Evolutionary conservation across 140 eudicot genomes (phyloP).

Genomic region (Anethum foeniculum): DNA sequence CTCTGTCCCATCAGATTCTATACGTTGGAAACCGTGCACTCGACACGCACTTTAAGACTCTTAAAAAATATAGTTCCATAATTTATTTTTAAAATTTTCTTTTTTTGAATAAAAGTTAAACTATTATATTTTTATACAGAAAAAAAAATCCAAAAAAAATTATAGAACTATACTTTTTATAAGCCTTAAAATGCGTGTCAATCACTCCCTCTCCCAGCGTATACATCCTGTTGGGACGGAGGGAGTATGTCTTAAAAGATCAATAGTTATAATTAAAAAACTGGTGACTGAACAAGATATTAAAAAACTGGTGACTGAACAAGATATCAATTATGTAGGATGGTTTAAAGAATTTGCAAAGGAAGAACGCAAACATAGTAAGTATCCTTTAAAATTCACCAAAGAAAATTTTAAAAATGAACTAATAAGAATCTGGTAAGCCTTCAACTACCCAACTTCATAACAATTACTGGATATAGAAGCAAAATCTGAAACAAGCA

Average conservation of each 20-base stretch:
- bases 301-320: neutral
- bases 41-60: no score
- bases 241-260: neutral
- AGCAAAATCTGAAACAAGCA: neutral
- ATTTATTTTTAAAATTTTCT: no score
- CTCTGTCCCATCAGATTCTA: no score
- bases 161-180: no score
- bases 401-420: neutral
- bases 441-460: neutral
- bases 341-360: neutral
- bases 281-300: neutral
- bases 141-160: no score
- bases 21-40: no score
- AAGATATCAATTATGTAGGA: neutral
- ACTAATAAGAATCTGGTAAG: neutral
- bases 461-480: neutral
- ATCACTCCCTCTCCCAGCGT: no score
- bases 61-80: no score
- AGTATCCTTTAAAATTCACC: neutral
- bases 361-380: neutral
- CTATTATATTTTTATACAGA: no score
- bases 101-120: no score
- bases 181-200: no score
- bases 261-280: neutral
- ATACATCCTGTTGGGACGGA: no score